Conservation (phyloP, 257 asterid genomes). For the Capsicum baccatum region DNA sequence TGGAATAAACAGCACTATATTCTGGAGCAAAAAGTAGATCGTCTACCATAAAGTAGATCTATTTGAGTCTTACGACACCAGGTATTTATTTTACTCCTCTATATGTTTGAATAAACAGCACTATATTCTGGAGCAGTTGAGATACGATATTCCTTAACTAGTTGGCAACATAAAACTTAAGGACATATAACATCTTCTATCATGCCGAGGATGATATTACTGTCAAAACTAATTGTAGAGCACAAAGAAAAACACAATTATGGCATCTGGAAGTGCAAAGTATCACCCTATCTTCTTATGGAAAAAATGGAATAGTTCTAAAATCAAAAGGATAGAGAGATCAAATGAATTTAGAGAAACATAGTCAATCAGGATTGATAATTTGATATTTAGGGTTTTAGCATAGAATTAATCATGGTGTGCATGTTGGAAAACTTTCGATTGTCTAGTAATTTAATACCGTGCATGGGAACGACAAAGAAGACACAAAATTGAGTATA, state of each 20-base stretch:
- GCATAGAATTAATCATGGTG: background rate
- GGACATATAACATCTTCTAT: background rate
- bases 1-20: too few relatives aligned
- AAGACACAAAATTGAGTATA: background rate
- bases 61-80: background rate
- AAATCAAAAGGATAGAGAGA: background rate
- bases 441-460: background rate
- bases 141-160: background rate
- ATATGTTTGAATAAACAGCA: background rate
- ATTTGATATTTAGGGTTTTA: conserved; percentile 15
- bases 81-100: background rate
- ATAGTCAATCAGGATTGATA: background rate
- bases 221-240: background rate
- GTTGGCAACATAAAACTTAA: background rate
- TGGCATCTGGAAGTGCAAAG: background rate
- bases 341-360: background rate
- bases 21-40: too few relatives aligned
- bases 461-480: background rate
- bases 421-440: background rate
- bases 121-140: background rate
- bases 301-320: background rate
- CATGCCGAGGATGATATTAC: background rate
- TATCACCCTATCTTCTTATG: background rate
- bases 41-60: background rate
- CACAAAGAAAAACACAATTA: background rate